These are phyloP conservation scores for Curvularia sp. DNA, from an alignment of 2,329 filamentous ascomycete species.

Conservation along the genomic window DNA sequence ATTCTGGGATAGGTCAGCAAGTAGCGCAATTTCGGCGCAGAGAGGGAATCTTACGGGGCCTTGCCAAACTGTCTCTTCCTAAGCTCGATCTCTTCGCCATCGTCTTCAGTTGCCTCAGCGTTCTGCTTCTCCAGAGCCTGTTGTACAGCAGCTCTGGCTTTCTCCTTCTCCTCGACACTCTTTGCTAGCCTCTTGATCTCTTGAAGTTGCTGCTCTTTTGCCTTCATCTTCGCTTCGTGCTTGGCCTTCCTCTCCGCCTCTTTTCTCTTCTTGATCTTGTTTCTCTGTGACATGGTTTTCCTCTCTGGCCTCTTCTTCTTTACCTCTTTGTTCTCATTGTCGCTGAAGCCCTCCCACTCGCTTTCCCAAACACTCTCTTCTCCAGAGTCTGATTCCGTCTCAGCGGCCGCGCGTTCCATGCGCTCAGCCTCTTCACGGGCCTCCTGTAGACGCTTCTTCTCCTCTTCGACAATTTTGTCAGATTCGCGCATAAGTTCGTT, in stretches of 20 bases:
- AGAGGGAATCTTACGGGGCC: slow-evolving; percentile 55
- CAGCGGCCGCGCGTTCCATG: slow-evolving; percentile 73
- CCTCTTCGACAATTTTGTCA: slow-evolving; percentile 77
- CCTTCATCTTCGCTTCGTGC: slow-evolving; percentile 77
- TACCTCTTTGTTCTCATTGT: slow-evolving; percentile 61
- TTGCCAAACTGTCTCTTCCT: slow-evolving; percentile 75
- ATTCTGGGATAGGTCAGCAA: slow-evolving; percentile 56
- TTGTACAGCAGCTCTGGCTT: slow-evolving; percentile 40
- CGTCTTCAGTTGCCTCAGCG: slow-evolving; percentile 36
- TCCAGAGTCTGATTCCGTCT: slow-evolving; percentile 76
- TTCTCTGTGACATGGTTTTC: slow-evolving; percentile 86
- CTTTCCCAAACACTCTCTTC: slow-evolving; percentile 96
- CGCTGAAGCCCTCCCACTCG: slow-evolving; percentile 68
- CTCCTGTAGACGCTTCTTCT: slow-evolving; percentile 73
- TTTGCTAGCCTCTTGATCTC: slow-evolving; percentile 74
- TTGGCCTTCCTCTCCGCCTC: slow-evolving; percentile 79
- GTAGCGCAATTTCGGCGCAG: no score
- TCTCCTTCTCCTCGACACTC: slow-evolving; percentile 67
- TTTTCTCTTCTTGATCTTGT: slow-evolving; percentile 87
- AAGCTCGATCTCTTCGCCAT: slow-evolving; percentile 56
- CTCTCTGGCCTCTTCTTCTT: slow-evolving; percentile 79
- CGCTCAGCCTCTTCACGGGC: slow-evolving; percentile 71
- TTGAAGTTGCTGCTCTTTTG: slow-evolving; percentile 73
- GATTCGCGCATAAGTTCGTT: slow-evolving; percentile 76
- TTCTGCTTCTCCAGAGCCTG: slow-evolving; percentile 38